Percentiles rank a stretch among this genome's conserved stretches.
These are phyloP conservation scores for Trematosphaeria pertusa DNA, from an alignment of 2,329 filamentous ascomycete genomes.

Conservation along the genomic window DNA sequence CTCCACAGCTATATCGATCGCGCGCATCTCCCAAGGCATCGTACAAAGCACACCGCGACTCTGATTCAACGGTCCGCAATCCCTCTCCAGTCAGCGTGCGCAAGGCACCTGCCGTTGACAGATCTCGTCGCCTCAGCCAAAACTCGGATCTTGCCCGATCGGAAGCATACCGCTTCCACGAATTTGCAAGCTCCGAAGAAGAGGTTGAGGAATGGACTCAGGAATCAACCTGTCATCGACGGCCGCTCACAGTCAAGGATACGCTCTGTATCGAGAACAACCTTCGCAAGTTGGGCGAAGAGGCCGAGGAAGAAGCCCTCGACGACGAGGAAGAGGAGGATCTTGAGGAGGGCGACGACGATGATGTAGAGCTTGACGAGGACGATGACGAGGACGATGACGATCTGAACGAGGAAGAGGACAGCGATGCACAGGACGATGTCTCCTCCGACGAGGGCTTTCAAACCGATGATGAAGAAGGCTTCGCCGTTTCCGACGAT, in stretches of 20 bases:
- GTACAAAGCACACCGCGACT: constrained; percentile 53
- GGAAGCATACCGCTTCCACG: constrained; percentile 75
- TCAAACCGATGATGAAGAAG: constrained; percentile 79
- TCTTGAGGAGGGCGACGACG: constrained; percentile 50
- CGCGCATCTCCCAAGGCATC: constrained; percentile 38
- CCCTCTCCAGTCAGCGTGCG: constrained; percentile 54
- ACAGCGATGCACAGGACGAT: constrained; percentile 39
- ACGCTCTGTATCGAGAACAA: constrained; percentile 88
- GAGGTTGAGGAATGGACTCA: constrained; percentile 93
- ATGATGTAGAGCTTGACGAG: constrained; percentile 48
- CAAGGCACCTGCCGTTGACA: constrained; percentile 43
- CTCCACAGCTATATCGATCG: constrained; percentile 41
- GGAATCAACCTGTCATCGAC: constrained; percentile 67
- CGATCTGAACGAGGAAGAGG: constrained; percentile 41
- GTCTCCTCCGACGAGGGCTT: constrained; percentile 69
- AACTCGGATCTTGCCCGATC: constrained; percentile 57
- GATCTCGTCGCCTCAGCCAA: constrained; percentile 43
- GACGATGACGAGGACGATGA: constrained; percentile 57
- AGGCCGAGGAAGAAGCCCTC: constrained; percentile 88
- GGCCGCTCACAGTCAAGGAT: constrained; percentile 85
- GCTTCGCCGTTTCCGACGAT: constrained; percentile 73
- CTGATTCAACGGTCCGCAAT: constrained; percentile 59
- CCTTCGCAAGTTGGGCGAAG: constrained; percentile 83
- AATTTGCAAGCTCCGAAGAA: constrained; percentile 86
- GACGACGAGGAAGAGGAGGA: constrained; percentile 64